These are phyloP conservation scores for Aspergillus aculeatus DNA, from an alignment of 2,329 filamentous ascomycete species.

Conservation along the genomic window DNA sequence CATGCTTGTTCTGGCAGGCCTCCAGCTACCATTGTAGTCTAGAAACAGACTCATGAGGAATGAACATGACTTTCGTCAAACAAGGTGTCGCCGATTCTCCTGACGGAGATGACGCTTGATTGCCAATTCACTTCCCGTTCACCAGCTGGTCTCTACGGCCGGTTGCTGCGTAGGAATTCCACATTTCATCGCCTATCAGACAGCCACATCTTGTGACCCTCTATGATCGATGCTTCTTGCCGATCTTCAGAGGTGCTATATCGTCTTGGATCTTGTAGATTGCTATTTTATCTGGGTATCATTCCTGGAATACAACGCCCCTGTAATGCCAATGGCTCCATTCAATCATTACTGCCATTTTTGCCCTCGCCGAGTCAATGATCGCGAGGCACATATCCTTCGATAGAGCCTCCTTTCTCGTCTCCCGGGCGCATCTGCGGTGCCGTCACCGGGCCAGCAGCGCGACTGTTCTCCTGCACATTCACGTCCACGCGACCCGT, in stretches of 20 bases:
- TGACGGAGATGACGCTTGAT: constrained; percentile 81
- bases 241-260: background rate
- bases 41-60: constrained; percentile 36
- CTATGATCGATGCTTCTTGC: background rate
- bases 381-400: constrained; percentile 40
- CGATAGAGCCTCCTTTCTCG: constrained; percentile 40
- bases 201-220: background rate
- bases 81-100: constrained; percentile 90
- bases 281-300: constrained; percentile 15
- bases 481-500: constrained; percentile 34
- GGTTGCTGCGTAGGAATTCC: background rate
- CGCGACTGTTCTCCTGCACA: constrained; percentile 34
- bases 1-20: constrained; percentile 29
- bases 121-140: constrained; percentile 62
- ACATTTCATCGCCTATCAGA: background rate
- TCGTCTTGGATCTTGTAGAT: background rate
- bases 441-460: constrained; percentile 21
- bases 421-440: constrained; percentile 36
- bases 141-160: constrained; percentile 5
- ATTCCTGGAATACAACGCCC: constrained; percentile 12
- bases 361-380: constrained; percentile 7
- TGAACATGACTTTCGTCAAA: constrained; percentile 46
- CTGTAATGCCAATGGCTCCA: background rate
- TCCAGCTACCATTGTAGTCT: constrained; percentile 28
- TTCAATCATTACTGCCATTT: background rate